These are phyloP conservation scores for Monosporozyma aerobia DNA, from an alignment of 805 yeast genomes.

Conservation along the genomic window DNA sequence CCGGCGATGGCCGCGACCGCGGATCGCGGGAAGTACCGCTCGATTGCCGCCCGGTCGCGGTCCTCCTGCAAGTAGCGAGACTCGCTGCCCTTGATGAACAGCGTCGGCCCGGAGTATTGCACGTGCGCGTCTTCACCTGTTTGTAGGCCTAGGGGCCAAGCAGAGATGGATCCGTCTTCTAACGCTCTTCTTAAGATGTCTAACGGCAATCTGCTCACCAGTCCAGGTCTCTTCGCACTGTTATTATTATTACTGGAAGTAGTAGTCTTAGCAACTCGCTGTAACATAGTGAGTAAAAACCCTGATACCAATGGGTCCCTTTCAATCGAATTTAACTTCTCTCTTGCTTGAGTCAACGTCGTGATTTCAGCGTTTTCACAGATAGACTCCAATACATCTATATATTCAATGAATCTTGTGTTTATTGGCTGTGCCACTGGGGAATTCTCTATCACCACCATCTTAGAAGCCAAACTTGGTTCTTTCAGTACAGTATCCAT, in stretches of 20 bases:
- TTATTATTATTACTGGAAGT: too few species aligned
- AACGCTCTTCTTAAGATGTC: constrained; percentile 37
- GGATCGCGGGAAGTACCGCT: constrained; percentile 69
- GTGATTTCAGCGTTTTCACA: constrained; percentile 37
- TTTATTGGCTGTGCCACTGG: constrained; percentile 54
- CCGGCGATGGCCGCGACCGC: constrained; percentile 58
- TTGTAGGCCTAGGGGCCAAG: constrained; percentile 18
- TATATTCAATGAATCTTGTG: constrained; percentile 57
- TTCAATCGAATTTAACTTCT: constrained; percentile 54
- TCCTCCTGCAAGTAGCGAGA: constrained; percentile 81
- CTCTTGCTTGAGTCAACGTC: constrained; percentile 59
- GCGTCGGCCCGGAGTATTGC: constrained; percentile 45
- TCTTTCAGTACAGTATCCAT: constrained; percentile 74
- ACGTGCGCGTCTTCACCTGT: constrained; percentile 12
- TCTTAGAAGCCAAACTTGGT: constrained; percentile 50
- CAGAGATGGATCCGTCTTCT: constrained; percentile 28
- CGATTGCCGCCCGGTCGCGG: constrained; percentile 54
- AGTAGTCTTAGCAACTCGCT: constrained; percentile 9
- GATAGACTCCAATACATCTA: constrained; percentile 52
- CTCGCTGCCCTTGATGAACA: constrained; percentile 71
- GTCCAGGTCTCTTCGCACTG: constrained; percentile 9
- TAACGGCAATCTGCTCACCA: constrained; percentile 50
- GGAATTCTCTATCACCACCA: constrained; percentile 82
- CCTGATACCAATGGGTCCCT: constrained; percentile 53
- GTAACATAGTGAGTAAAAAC: constrained; percentile 49